A percentile compares a stretch with the other conserved stretches of the same genome.
Evolutionary conservation across 768 basidiomycete genomes (phyloP).

Genomic region (Serendipita sp.): DNA sequence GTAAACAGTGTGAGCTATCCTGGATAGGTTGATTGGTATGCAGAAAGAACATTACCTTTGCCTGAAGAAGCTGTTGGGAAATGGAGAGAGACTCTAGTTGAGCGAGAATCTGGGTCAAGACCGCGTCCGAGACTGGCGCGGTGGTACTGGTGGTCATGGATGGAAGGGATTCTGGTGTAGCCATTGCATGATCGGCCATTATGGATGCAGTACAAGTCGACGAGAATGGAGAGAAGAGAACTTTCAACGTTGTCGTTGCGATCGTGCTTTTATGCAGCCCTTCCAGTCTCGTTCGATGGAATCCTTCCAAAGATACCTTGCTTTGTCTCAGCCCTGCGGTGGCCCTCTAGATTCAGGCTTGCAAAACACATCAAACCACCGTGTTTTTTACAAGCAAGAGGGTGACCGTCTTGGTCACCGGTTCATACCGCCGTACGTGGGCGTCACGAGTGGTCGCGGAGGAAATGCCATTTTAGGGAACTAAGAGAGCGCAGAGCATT

Average conservation of each 20-base stretch:
- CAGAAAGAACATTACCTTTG: constrained; percentile 40
- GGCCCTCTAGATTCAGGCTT: too few relatives aligned
- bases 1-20: neutral
- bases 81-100: constrained; percentile 58
- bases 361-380: too few relatives aligned
- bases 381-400: too few relatives aligned
- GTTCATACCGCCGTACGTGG: too few relatives aligned
- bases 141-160: neutral
- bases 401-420: too few relatives aligned
- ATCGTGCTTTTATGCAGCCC: neutral
- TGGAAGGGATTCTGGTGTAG: neutral
- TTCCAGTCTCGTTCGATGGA: neutral
- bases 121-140: constrained; percentile 27
- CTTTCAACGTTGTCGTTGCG: neutral
- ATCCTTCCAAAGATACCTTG: neutral
- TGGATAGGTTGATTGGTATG: neutral
- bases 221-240: neutral
- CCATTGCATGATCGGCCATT: constrained; percentile 5
- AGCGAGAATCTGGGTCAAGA: constrained; percentile 55
- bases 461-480: too few relatives aligned
- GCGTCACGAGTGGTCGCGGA: too few relatives aligned
- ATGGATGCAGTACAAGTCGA: neutral
- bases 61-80: constrained; percentile 61
- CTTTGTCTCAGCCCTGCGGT: neutral
- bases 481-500: too few relatives aligned